phyloP scores from a whole-genome alignment of 177 flowering plant species.

The Telopea speciosissima region DNA sequence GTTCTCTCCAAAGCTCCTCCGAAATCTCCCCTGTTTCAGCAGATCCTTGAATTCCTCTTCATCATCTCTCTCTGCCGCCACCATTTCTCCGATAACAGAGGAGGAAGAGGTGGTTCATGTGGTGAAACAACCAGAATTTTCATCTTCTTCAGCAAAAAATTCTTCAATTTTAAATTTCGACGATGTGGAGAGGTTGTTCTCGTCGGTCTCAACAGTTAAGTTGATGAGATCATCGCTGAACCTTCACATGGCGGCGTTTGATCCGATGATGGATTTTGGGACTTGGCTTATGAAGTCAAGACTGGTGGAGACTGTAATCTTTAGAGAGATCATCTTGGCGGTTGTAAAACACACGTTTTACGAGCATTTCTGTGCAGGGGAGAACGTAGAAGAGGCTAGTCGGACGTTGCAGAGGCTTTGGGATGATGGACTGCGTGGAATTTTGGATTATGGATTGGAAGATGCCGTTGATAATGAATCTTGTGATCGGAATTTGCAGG shows the following conservation, averaged over 20 bases:
- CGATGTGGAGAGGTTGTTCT: conserved; percentile 45
- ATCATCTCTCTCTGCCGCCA: not conserved
- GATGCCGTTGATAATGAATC: conserved; percentile 47
- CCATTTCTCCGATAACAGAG: conserved; percentile 10
- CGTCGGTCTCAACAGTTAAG: conserved; percentile 36
- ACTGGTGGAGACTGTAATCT: conserved; percentile 29
- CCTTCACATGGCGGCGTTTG: conserved; percentile 45
- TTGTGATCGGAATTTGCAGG: conserved; percentile 56
- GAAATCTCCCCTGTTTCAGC: not conserved
- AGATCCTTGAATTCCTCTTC: not conserved
- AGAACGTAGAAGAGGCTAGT: conserved; percentile 37
- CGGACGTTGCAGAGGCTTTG: conserved; percentile 37
- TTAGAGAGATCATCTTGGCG: conserved; percentile 24
- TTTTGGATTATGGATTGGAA: conserved; percentile 73
- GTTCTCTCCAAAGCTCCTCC: not conserved
- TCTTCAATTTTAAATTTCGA: conserved; percentile 25
- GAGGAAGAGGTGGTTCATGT: not conserved
- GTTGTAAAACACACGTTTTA: conserved; percentile 42
- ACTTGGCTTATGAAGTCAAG: conserved; percentile 58
- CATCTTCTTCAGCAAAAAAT: not conserved
- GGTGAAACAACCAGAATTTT: too few relatives aligned
- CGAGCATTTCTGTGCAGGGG: conserved; percentile 81
- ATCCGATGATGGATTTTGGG: conserved; percentile 66
- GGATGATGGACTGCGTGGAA: conserved; percentile 50
- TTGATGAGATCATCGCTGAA: conserved; percentile 44